Percentiles rank a stretch among this genome's conserved stretches.
Conservation (phyloP, 345 rosid species). For the Melaleuca alternifolia region DNA sequence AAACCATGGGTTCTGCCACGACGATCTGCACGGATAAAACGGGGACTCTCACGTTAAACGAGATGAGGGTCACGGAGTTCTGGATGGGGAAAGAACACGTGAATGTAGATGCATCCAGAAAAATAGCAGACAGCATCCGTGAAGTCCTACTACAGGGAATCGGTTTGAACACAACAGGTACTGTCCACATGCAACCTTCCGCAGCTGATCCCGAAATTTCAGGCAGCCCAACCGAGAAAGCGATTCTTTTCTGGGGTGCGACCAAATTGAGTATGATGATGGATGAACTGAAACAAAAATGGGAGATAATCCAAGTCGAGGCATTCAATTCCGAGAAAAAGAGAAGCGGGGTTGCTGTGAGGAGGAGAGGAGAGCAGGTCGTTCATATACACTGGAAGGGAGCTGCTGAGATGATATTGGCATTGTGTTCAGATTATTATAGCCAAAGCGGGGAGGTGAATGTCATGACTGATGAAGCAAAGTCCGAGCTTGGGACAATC, state of each 20-base stretch:
- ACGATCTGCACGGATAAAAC: constrained; percentile 70
- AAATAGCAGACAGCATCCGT: background rate
- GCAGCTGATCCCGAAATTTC: constrained; percentile 30
- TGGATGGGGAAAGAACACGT: constrained; percentile 46
- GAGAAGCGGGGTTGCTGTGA: constrained; percentile 48
- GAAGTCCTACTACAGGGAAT: constrained; percentile 50
- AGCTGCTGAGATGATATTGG: constrained; percentile 67
- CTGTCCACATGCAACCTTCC: constrained; percentile 21
- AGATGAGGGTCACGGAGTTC: constrained; percentile 55
- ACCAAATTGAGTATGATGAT: constrained; percentile 22
- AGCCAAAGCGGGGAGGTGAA: constrained; percentile 30
- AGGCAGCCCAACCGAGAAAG: constrained; percentile 68
- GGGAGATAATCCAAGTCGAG: constrained; percentile 41
- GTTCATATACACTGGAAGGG: constrained; percentile 69
- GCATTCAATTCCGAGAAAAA: constrained; percentile 65
- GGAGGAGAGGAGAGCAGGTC: constrained; percentile 18
- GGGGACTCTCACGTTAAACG: constrained; percentile 70
- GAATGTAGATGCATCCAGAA: background rate
- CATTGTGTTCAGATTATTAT: constrained; percentile 51
- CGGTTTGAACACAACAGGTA: constrained; percentile 56
- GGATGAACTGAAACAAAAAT: constrained; percentile 21
- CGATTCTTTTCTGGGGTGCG: constrained; percentile 66
- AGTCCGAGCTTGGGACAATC: constrained; percentile 20
- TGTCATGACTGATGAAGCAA: constrained; percentile 19
- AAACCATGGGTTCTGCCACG: constrained; percentile 87